Evolutionary conservation across 495 filamentous ascomycete species (phyloP).

Genomic region (Tuber brumale): DNA sequence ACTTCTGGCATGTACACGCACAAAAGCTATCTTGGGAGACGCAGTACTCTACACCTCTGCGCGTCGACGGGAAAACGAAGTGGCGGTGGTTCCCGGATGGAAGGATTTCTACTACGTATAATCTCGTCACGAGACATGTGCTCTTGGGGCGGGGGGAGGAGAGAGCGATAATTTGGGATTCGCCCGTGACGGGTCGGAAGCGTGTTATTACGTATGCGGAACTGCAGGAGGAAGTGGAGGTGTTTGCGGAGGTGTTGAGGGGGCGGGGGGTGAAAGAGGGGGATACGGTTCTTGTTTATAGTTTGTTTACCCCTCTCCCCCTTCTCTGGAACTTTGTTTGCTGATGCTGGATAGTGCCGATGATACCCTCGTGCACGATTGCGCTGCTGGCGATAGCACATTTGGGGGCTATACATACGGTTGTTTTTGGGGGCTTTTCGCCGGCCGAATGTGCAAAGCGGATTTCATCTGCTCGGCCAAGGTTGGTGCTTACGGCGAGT

Average conservation of each 20-base stretch:
- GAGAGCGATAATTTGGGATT: conserved; percentile 80
- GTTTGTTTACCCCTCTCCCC: conserved; percentile 47
- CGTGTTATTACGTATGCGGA: conserved; percentile 64
- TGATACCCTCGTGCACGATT: conserved; percentile 83
- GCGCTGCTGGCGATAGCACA: conserved; percentile 75
- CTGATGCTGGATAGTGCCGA: conserved; percentile 61
- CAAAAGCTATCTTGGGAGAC: conserved; percentile 63
- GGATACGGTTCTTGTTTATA: conserved; percentile 90
- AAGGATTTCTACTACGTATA: conserved; percentile 82
- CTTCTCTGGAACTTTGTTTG: background rate
- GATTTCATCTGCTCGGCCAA: conserved; percentile 73
- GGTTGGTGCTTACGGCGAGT: conserved; percentile 74
- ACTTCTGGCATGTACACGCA: conserved; percentile 74
- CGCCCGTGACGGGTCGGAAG: conserved; percentile 71
- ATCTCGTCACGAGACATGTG: conserved; percentile 86
- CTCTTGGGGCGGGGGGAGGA: conserved; percentile 62
- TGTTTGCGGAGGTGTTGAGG: conserved; percentile 70
- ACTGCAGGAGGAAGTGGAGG: conserved; percentile 75
- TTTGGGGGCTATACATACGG: conserved; percentile 80
- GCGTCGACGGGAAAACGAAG: conserved; percentile 32
- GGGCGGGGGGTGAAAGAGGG: conserved; percentile 79
- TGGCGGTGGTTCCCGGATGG: conserved; percentile 90
- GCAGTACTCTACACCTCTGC: conserved; percentile 41
- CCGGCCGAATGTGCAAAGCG: conserved; percentile 74
- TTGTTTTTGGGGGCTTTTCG: conserved; percentile 90